Conservation (phyloP, 2,329 filamentous ascomycete species). For the Arachnomyces sp. region DNA sequence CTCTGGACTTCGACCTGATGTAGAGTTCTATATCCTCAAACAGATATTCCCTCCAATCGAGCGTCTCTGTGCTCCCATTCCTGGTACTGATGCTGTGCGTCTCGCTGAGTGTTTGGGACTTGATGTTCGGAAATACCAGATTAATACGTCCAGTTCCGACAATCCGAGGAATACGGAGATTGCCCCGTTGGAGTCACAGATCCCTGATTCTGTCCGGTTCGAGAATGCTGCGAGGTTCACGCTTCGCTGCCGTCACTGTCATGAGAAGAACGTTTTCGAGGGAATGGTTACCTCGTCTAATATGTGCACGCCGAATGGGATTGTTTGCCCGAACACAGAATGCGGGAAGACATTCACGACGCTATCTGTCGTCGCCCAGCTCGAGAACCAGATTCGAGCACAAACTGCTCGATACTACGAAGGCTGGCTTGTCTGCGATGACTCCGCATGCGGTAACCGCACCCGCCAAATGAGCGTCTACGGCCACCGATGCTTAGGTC, state of each 20-base stretch:
- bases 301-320: slow-evolving; percentile 61
- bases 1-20: slow-evolving; percentile 68
- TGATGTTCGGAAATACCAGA: slow-evolving; percentile 78
- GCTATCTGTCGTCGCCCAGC: slow-evolving; percentile 71
- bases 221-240: slow-evolving; percentile 66
- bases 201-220: slow-evolving; percentile 85
- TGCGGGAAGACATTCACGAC: slow-evolving; percentile 60
- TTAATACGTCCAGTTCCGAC: slow-evolving; percentile 49
- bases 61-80: slow-evolving; percentile 91
- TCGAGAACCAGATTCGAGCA: slow-evolving; percentile 73
- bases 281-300: slow-evolving; percentile 56
- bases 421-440: slow-evolving; percentile 83
- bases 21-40: slow-evolving; percentile 98
- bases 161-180: slow-evolving; percentile 59
- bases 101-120: slow-evolving; percentile 90
- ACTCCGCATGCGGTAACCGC: slow-evolving; percentile 73
- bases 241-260: slow-evolving; percentile 76
- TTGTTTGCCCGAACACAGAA: slow-evolving; percentile 56
- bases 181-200: slow-evolving; percentile 85
- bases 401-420: slow-evolving; percentile 83
- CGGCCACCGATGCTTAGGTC: slow-evolving; percentile 79
- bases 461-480: slow-evolving; percentile 92
- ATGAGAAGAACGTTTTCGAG: slow-evolving; percentile 62
- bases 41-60: slow-evolving; percentile 98
- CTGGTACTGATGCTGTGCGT: slow-evolving; percentile 79